Evolutionary conservation across 768 basidiomycete species (phyloP).

Genomic region (Tylopilus balloui): DNA sequence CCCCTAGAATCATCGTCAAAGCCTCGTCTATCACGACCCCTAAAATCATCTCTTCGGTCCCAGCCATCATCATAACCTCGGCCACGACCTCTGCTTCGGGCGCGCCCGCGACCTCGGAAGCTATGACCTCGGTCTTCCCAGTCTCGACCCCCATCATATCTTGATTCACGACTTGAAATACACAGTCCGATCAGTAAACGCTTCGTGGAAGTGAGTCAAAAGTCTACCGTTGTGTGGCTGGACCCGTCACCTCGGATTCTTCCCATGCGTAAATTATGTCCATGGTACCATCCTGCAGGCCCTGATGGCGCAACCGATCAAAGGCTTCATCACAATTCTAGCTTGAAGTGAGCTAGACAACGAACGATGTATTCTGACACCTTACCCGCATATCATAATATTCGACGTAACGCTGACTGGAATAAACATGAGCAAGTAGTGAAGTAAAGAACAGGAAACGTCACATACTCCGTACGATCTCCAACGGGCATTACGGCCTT

Average conservation of each 20-base stretch:
- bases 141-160: conserved; percentile 40
- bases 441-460: neutral
- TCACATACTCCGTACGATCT: conserved; percentile 56
- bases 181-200: conserved; percentile 4
- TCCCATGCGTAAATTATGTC: conserved; percentile 89
- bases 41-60: conserved; percentile 42
- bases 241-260: conserved; percentile 48
- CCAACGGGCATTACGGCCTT: conserved; percentile 68
- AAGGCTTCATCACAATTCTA: conserved; percentile 77
- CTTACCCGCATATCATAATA: conserved; percentile 85
- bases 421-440: conserved; percentile 3
- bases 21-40: conserved; percentile 34
- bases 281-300: conserved; percentile 81
- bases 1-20: conserved; percentile 36
- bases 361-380: neutral
- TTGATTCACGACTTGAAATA: conserved; percentile 28
- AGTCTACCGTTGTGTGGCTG: conserved; percentile 40
- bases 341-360: conserved; percentile 7
- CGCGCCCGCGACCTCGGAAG: conserved; percentile 36
- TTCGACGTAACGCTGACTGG: conserved; percentile 87
- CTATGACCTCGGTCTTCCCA: conserved; percentile 42
- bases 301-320: conserved; percentile 75
- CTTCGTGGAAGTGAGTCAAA: neutral
- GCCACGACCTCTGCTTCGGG: conserved; percentile 41
- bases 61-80: conserved; percentile 38